Evolutionary conservation across 2,329 filamentous ascomycete genomes (phyloP), one percentile per base, ranked within the genome.

Genomic region (Dactylellina drechsleri): DNA sequence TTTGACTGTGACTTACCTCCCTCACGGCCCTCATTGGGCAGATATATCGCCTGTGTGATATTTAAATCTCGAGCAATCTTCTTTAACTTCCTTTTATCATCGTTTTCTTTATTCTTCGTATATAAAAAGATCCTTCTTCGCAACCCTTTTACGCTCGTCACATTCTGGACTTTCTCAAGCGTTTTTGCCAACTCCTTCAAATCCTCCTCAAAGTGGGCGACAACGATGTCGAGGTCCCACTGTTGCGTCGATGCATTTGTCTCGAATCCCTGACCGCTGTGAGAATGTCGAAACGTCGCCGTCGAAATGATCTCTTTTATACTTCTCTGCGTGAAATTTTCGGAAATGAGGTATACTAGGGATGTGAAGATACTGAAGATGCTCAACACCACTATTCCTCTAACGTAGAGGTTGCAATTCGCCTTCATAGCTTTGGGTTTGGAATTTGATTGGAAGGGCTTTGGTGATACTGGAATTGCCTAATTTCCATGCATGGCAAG

Each of bases 11-110:
- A 47, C 18, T 26, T 59, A 59, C 56, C 56, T 12, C 56, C 56
- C n/a, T 59, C 56, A 20, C 41, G 45, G 6, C 56, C 56, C 47
- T 59, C 56, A 16, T 59, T 59, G 12, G 36, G 36, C 15, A 47
- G 10, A 23, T 43, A 10, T 6, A 43, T 23, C 1, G 23, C 23
- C 23, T 23, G 23, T 23, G 54, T 58, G n/a, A 41, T 18, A 58
- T 31, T 58, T 8, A 58, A 41, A 18, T 43, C 20, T 1, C 41
- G 54, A 58, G 16, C 18, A 13, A 16, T 31, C n/a, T n/a, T 58
- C 10, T 23, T 58, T 6, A 3, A 8, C 10, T 58, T 36, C 15
- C 31, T 58, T 5, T 43, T 8, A 23, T 58, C 43, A 1, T 20
- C 2, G 20, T 15, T 15, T 12, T 8, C 5, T 12, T 31, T 8